These are phyloP conservation scores for Tulasnella sp. DNA, from an alignment of 768 basidiomycete species.

Conservation along the genomic window DNA sequence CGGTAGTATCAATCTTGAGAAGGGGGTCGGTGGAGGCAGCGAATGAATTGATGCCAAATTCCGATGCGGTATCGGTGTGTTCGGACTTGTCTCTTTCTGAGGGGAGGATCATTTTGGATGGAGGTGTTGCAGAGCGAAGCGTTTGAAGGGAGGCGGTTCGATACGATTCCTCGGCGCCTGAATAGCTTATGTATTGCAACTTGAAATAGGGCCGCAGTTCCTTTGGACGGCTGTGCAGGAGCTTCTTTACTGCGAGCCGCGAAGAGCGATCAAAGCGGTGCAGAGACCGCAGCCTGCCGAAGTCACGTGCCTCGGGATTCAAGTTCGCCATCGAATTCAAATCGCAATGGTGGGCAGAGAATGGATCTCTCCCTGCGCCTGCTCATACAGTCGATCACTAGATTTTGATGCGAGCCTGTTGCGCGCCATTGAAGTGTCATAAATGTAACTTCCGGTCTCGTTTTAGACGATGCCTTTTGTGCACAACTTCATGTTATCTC, in stretches of 20 bases:
- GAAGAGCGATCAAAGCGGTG: too few species aligned
- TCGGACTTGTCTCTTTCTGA: conserved; percentile 4
- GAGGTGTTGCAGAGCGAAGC: background rate
- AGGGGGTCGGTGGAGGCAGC: background rate
- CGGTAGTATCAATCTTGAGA: background rate
- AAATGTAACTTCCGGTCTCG: too few species aligned
- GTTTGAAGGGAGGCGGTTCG: background rate
- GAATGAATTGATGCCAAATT: background rate
- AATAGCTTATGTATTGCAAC: background rate
- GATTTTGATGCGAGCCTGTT: too few species aligned
- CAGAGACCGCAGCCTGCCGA: too few species aligned
- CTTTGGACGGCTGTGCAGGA: background rate
- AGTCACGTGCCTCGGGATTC: too few species aligned
- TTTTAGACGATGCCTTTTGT: too few species aligned
- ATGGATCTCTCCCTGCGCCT: too few species aligned
- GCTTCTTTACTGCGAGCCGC: background rate
- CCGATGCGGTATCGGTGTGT: background rate
- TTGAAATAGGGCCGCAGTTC: background rate
- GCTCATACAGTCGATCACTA: too few species aligned
- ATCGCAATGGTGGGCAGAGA: too few species aligned
- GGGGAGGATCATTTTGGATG: background rate
- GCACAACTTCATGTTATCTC: too few species aligned
- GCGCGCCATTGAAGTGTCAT: too few species aligned
- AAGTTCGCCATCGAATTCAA: too few species aligned
- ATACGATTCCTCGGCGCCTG: background rate